These are phyloP conservation scores for Globisporangium perplexum DNA, from an alignment of 352 stramenopile species.

Conservation along the genomic window DNA sequence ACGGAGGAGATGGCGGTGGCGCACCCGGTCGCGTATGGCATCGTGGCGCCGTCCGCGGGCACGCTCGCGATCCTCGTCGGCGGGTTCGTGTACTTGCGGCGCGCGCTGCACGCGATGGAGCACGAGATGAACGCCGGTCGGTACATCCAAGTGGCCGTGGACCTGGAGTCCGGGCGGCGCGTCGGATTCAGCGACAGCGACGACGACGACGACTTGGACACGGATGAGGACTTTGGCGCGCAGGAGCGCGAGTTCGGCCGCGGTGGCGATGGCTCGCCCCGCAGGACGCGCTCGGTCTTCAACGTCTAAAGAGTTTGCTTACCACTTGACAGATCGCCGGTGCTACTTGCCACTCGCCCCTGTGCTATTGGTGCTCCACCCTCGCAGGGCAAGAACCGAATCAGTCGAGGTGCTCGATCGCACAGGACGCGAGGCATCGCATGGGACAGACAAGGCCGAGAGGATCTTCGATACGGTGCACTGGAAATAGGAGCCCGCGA, in stretches of 20 bases:
- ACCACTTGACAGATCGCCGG: too few relatives aligned
- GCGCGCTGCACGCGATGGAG: slow-evolving; percentile 31
- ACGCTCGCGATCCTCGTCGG: slow-evolving; percentile 20
- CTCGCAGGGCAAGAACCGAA: too few relatives aligned
- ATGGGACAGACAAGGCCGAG: too few relatives aligned
- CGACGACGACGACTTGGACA: slow-evolving; percentile 26
- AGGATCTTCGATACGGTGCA: too few relatives aligned
- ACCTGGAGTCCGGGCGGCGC: slow-evolving; percentile 31
- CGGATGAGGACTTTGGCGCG: slow-evolving; percentile 13
- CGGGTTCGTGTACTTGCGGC: slow-evolving; percentile 27
- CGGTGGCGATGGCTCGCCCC: slow-evolving; percentile 1
- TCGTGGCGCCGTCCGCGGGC: slow-evolving; percentile 29
- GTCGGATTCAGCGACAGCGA: slow-evolving; percentile 26
- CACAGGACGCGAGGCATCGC: too few relatives aligned
- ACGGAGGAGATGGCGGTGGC: slow-evolving; percentile 23
- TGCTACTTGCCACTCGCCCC: too few relatives aligned
- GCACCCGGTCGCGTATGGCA: slow-evolving; percentile 27
- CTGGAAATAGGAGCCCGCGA: too few relatives aligned
- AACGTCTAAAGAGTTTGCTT: slow-evolving; percentile 15
- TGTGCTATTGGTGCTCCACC: too few relatives aligned
- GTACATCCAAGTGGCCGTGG: slow-evolving; percentile 44
- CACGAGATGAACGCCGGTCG: slow-evolving; percentile 36
- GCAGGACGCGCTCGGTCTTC: slow-evolving; percentile 34
- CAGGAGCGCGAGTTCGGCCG: background rate
- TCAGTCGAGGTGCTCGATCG: too few relatives aligned